Evolutionary conservation across 75 land plant genomes (phyloP).

Genomic region (Chamaecyparis obtusa): DNA sequence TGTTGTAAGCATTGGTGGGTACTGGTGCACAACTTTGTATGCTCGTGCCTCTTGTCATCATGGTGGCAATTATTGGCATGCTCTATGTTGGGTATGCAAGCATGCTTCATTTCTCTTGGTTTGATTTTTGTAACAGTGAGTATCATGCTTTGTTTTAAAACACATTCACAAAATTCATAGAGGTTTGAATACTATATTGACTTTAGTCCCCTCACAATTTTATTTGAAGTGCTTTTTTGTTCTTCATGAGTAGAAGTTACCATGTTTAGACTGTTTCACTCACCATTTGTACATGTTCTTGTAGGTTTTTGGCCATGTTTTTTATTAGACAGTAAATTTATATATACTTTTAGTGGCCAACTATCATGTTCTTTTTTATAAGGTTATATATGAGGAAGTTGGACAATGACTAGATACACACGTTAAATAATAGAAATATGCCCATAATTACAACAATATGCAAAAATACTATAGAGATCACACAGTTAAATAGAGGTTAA

Average conservation of each 20-base stretch:
- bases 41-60: conserved; percentile 33
- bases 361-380: neutral
- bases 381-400: neutral
- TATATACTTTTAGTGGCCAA: neutral
- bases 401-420: neutral
- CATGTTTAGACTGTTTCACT: neutral
- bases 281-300: neutral
- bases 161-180: neutral
- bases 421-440: too few species aligned
- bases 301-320: neutral
- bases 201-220: neutral
- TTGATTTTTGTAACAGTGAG: neutral
- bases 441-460: too few species aligned
- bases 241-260: neutral
- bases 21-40: conserved; percentile 31
- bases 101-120: neutral
- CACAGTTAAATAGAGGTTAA: too few species aligned
- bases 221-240: neutral
- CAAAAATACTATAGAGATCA: too few species aligned
- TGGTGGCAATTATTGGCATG: conserved; percentile 37
- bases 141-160: neutral
- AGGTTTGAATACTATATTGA: neutral
- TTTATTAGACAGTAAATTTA: neutral
- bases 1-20: conserved; percentile 35
- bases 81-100: conserved; percentile 34